Conservation (phyloP, 164 flowering plant species). For the Berberis thunbergii region DNA sequence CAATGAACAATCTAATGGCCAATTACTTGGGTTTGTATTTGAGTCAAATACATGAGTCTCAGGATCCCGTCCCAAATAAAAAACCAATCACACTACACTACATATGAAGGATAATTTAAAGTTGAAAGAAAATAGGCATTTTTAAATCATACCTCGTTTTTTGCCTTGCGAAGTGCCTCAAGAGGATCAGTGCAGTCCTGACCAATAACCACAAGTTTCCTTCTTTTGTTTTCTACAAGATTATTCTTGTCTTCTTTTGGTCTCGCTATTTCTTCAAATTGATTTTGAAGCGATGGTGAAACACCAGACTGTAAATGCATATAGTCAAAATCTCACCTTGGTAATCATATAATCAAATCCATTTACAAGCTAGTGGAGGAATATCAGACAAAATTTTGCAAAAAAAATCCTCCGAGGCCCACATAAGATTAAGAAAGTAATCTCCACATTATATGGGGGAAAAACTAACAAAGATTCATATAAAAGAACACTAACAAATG, state of each 20-base stretch:
- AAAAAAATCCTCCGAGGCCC: too few relatives aligned
- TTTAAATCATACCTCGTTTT: conserved; percentile 53
- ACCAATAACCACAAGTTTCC: conserved; percentile 72
- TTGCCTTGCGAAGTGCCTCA: conserved; percentile 66
- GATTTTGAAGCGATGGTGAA: conserved; percentile 69
- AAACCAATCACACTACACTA: background rate
- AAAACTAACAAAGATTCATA: too few relatives aligned
- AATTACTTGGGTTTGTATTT: too few relatives aligned
- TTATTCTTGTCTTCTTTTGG: conserved; percentile 25
- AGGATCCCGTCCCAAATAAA: background rate
- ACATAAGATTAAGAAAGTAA: too few relatives aligned
- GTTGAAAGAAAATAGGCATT: background rate
- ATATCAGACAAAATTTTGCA: too few relatives aligned
- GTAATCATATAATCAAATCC: too few relatives aligned
- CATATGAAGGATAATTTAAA: background rate
- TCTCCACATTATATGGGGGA: too few relatives aligned
- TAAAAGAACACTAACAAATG: too few relatives aligned
- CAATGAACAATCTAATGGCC: too few relatives aligned
- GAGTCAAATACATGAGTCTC: too few relatives aligned
- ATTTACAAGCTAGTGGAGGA: too few relatives aligned
- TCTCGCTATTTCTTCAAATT: conserved; percentile 59
- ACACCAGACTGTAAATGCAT: conserved; percentile 57
- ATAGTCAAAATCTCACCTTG: conserved; percentile 6
- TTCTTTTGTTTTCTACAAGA: conserved; percentile 24
- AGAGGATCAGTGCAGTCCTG: conserved; percentile 84